Base-by-base conservation (phyloP, 805 yeast genomes). In the Candida railenensis region DNA sequence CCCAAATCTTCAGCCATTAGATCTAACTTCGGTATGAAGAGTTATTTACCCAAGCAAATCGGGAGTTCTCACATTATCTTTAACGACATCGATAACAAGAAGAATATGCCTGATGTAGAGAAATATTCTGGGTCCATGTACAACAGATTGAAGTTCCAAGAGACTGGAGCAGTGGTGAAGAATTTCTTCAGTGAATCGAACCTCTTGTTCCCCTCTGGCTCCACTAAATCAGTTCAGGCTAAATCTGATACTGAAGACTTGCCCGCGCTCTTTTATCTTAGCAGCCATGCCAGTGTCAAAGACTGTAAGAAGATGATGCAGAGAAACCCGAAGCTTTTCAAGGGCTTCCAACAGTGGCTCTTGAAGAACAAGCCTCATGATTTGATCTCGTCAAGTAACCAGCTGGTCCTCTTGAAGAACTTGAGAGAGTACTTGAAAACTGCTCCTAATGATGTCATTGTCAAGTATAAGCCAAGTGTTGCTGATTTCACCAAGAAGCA, bases 11-110 rank as follows among this genome's bases (percentile, higher is more conserved):
- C 85, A 41, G 77, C 83, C 39, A 61, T 73, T 12, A 73, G 88
- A 65, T 83, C 85, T 50, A 87, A 87, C 63, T 88, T 79, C 75
- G 96, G 96, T 56, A 65, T 88, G 49, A 88, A 88, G 59, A 71
- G 83, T 39, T 71, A 86, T 18, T 67, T 88, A 40, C 96, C 96
- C 2, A 69, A 71, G 34, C 82, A 79, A 54, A 62, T 79, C 40
- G 81, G 81, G 36, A 69, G 80, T 15, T 76, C 83, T 36, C 81
- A 80, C 59, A 71, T 88, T 38, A 81, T 83, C 7, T 74, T 75
- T 53, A 83, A 85, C 54, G 84, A 85, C 46, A 61, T 86, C 12
- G 95, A 88, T 59, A 82, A 83, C 52, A 67, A 74, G 50, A 82
- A 81, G 55, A 78, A 81, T 50, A 73, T 87, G 65, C 85, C 91